Base-by-base conservation (phyloP, 1,284 basidiomycete species). In the Anthracocystis setariae region DNA sequence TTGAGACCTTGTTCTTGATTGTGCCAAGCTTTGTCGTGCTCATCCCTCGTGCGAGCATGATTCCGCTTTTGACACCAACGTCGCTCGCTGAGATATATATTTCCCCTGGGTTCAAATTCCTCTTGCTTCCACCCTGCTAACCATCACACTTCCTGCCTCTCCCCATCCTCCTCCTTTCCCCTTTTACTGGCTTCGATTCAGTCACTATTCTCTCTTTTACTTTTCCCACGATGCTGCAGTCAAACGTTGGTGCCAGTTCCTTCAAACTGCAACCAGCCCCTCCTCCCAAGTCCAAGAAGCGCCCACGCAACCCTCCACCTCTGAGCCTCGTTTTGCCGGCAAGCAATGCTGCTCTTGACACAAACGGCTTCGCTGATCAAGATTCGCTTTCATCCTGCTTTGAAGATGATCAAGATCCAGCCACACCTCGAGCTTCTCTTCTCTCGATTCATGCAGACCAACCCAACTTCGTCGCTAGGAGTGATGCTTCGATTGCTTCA, bases 261-360 rank as follows among this genome's bases (percentile, higher is more conserved):
- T 69, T 69, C 60, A 63, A 60, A 33, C 60, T 69, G 15, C 66
- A 69, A 24, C 66, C 66, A 13, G 66, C 66, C 8, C 66, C 66
- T 21, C 60, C 55, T n/a, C 66, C 55, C 20, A 63, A 59, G 32
- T 29, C 38, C 32, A 66, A 56, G 35, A 69, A 63, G 50, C 59
- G 66, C 27, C 49, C 49, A 12, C 52, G 38, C 10, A 46, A 54
- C 12, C 49, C 62, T 29, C 38, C 27, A n/a, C 27, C 18, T 29
- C 39, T 33, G 20, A 7, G 3, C 46, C 20, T 12, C 46, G 21
- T 25, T 18, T 5, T 18, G 8, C 21, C 46, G 24, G 18, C 18
- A 12, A 20, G 21, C 20, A n/a, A 21, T 42, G 20, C 20, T 21
- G 8, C 39, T 3, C 29, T 23, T 23, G 20, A 18, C 18, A n/a